Percentiles rank a stretch among this genome's conserved stretches.
Conservation (phyloP, 805 yeast genomes). For the Isabelozyma pseudorhagii region DNA sequence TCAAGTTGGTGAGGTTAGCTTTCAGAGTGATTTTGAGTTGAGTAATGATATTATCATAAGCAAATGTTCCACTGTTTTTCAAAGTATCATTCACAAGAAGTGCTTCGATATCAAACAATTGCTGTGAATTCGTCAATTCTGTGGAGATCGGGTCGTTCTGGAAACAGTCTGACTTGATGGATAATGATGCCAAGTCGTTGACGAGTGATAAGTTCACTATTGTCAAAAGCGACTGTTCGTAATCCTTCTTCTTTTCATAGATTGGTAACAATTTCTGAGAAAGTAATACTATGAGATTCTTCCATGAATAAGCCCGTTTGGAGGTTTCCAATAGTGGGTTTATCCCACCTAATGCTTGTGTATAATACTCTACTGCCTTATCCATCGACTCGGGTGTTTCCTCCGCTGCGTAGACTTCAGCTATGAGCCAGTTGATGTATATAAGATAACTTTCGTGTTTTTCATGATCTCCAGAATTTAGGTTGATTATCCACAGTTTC, state of each 20-base stretch:
- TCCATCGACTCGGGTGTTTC: conserved; percentile 4
- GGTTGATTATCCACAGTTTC: neutral
- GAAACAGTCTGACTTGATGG: neutral
- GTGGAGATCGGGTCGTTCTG: neutral
- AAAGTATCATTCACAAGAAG: conserved; percentile 11
- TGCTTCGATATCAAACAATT: conserved; percentile 13
- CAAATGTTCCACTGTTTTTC: conserved; percentile 6
- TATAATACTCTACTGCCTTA: conserved; percentile 17
- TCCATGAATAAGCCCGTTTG: conserved; percentile 32
- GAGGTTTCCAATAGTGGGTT: conserved; percentile 2
- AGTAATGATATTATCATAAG: conserved; percentile 14
- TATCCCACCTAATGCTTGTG: conserved; percentile 2
- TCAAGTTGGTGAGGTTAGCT: conserved; percentile 5
- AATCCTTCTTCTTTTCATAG: conserved; percentile 25
- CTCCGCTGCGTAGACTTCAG: conserved; percentile 37
- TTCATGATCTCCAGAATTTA: neutral
- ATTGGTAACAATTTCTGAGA: conserved; percentile 38
- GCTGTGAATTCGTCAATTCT: neutral
- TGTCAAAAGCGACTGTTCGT: conserved; percentile 5
- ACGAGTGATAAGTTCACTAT: neutral
- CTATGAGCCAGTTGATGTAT: conserved; percentile 49
- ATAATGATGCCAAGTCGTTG: neutral
- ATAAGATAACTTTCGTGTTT: neutral
- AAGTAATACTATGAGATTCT: conserved; percentile 23
- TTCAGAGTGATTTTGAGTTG: conserved; percentile 16